Base-by-base conservation (phyloP, 2,329 filamentous ascomycete genomes). In the Pseudonectria buxi region DNA sequence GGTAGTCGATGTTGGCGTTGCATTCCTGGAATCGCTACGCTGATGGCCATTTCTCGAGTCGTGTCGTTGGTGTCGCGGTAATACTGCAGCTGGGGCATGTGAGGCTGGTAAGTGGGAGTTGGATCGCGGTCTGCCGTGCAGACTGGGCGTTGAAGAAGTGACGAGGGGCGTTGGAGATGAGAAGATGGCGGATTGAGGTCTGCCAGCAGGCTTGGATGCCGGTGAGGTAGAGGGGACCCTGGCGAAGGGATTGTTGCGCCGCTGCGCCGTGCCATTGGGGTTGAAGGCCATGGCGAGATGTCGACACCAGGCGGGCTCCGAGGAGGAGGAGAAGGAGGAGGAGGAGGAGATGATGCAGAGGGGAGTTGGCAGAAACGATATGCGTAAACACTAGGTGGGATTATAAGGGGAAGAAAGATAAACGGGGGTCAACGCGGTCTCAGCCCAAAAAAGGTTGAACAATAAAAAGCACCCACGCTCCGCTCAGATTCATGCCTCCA, bases 161-260 rank as follows among this genome's bases (percentile, higher is more conserved):
- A 69, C 48, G 45, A 67, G 46, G 54, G 65, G 47, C n/a, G 65
- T 61, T 6, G 79, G 69, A n/a, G 80, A 74, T 28, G 78, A 69
- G 53, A 88, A 76, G 39, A 89, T 69, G 38, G 78, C 76, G 3
- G 88, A 94, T 56, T 86, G 89, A 9, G 87, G 86, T 48, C 87
- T 64, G 45, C 69, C 67, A 35, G 63, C 52, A 26, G 60, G 58
- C 31, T 59, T 65, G 25, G 78, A 71, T 32, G 67, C 72, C 28
- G 83, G 74, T 24, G 85, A 84, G 14, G 81, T 72, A 12, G 84
- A 82, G 29, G 72, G 67, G 35, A 78, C 78, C 55, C 86, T 76
- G 41, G 74, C 71, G 58, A 95, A 94, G 12, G 86, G 84, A 64
- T 86, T 90, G 57, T 79, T 84, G 53, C 87, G 81, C 68, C 81